Percentiles rank a stretch among this genome's conserved stretches.
Conservation (phyloP, 768 basidiomycete species). For the Pleurotus tuoliensis region DNA sequence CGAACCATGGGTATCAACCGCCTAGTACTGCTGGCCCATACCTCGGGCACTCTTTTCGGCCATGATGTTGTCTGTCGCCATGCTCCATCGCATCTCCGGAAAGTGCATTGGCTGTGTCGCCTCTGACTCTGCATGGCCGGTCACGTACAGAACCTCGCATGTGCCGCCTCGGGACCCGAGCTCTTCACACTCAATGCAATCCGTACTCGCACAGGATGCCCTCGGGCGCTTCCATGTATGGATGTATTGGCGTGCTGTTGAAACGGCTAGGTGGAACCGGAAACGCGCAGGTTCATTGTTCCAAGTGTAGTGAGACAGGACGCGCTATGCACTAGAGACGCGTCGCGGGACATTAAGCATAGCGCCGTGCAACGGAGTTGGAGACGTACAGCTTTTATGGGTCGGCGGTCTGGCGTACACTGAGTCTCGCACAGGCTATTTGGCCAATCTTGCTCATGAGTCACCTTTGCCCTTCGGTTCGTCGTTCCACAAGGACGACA, state of each 20-base stretch:
- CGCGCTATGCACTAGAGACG: slow-evolving; percentile 41
- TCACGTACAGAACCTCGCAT: slow-evolving; percentile 44
- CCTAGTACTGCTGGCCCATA: slow-evolving; percentile 7
- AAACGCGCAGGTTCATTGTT: slow-evolving; percentile 36
- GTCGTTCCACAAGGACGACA: neutral
- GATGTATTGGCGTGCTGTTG: slow-evolving; percentile 11
- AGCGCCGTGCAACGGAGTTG: slow-evolving; percentile 32
- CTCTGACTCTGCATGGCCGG: slow-evolving; percentile 15
- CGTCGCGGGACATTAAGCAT: slow-evolving; percentile 38
- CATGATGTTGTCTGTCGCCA: slow-evolving; percentile 31
- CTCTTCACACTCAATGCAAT: slow-evolving; percentile 16
- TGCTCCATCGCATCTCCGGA: slow-evolving; percentile 49
- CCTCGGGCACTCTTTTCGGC: slow-evolving; percentile 22
- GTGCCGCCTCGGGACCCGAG: slow-evolving; percentile 52
- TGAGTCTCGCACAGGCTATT: neutral
- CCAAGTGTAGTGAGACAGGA: slow-evolving; percentile 13
- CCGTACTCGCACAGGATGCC: slow-evolving; percentile 25
- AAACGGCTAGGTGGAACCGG: slow-evolving; percentile 44
- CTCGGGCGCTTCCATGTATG: slow-evolving; percentile 10
- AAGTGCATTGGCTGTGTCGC: slow-evolving; percentile 31
- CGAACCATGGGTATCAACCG: slow-evolving; percentile 16
- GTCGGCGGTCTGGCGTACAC: neutral
- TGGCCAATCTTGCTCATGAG: neutral
- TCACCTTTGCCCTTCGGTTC: neutral
- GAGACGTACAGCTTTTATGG: slow-evolving; percentile 27